Conservation (phyloP, 2,329 filamentous ascomycete genomes). For the Chalaropsis ovoidea region DNA sequence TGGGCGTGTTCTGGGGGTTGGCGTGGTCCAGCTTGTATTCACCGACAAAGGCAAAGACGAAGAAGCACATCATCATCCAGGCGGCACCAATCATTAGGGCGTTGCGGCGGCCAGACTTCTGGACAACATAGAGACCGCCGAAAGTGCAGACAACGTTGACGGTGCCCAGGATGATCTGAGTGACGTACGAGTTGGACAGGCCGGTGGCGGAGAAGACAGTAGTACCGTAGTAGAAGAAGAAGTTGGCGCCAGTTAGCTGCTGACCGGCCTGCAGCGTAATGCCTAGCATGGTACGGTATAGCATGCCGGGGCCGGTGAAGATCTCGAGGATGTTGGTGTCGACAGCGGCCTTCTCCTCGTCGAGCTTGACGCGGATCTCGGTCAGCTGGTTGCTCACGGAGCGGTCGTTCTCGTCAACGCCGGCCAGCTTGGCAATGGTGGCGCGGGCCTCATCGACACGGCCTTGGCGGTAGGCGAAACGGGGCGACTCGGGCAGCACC, state of each 20-base stretch:
- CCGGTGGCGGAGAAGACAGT: constrained; percentile 58
- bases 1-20: constrained; percentile 38
- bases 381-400: constrained; percentile 41
- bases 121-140: constrained; percentile 53
- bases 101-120: constrained; percentile 53
- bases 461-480: constrained; percentile 42
- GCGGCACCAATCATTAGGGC: constrained; percentile 53
- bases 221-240: constrained; percentile 57
- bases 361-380: constrained; percentile 44
- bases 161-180: constrained; percentile 55
- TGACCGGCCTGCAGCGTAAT: constrained; percentile 55
- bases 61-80: constrained; percentile 48
- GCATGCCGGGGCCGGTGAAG: constrained; percentile 57
- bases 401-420: constrained; percentile 34
- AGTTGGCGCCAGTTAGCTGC: constrained; percentile 59
- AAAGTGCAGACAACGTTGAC: constrained; percentile 61
- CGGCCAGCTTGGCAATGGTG: constrained; percentile 40
- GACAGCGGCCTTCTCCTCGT: constrained; percentile 40
- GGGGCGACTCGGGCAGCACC: constrained; percentile 46
- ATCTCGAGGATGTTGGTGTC: constrained; percentile 48
- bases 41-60: constrained; percentile 43
- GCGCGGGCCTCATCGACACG: constrained; percentile 40
- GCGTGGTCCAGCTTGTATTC: constrained; percentile 37
- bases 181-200: constrained; percentile 54
- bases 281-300: constrained; percentile 53